A percentile compares a stretch with the other conserved stretches of the same genome.
phyloP scores from a whole-genome alignment of 2,329 filamentous ascomycete genomes.

The Chaetomiaceae sp. region DNA sequence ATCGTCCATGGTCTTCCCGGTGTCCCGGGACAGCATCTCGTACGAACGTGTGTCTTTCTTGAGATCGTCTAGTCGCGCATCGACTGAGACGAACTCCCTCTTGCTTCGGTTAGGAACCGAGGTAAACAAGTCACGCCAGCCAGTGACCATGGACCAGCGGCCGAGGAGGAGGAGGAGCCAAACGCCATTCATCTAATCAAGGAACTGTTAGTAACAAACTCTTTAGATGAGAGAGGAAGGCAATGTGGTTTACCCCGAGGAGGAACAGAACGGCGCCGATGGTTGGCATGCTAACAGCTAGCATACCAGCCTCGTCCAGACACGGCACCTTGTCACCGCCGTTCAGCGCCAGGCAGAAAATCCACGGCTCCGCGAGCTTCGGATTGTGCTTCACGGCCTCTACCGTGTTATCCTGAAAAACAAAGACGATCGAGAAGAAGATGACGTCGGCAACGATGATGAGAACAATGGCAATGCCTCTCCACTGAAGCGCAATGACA shows the following conservation, averaged over 20 bases:
- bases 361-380: slow-evolving; percentile 57
- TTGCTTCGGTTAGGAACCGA: slow-evolving; percentile 48
- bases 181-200: slow-evolving; percentile 67
- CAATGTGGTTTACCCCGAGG: slow-evolving; percentile 48
- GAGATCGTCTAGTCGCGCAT: slow-evolving; percentile 59
- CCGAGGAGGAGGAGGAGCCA: slow-evolving; percentile 80
- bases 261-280: slow-evolving; percentile 79
- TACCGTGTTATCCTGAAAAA: slow-evolving; percentile 75
- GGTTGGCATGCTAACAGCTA: slow-evolving; percentile 72
- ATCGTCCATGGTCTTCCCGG: slow-evolving; percentile 42
- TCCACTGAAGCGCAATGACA: slow-evolving; percentile 89
- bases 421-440: slow-evolving; percentile 89
- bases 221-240: not conserved
- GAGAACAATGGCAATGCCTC: slow-evolving; percentile 82
- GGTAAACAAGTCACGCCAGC: slow-evolving; percentile 68
- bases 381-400: slow-evolving; percentile 53
- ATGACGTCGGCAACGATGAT: slow-evolving; percentile 89
- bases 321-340: slow-evolving; percentile 64
- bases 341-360: slow-evolving; percentile 61
- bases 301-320: slow-evolving; percentile 49
- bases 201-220: slow-evolving; percentile 6
- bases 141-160: slow-evolving; percentile 77
- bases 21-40: slow-evolving; percentile 70
- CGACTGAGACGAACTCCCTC: slow-evolving; percentile 84
- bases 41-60: slow-evolving; percentile 66